Evolutionary conservation across 202 grass and related monocot species (phyloP).

Genomic region (Sporobolus alterniflorus): DNA sequence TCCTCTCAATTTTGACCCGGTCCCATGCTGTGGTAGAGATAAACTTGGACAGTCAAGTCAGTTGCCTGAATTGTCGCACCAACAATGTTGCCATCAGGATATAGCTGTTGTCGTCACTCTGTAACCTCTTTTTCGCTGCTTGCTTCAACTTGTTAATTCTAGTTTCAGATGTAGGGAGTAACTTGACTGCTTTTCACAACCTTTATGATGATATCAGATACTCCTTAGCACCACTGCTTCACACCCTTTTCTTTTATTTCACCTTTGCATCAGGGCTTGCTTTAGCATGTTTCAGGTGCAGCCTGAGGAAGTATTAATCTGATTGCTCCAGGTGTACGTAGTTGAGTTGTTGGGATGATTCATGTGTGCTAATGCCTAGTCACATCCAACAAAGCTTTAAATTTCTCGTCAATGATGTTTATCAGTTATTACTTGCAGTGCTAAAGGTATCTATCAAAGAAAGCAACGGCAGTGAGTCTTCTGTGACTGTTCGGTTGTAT

Average conservation of each 20-base stretch:
- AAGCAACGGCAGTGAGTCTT: conserved; percentile 35
- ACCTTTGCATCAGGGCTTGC: not conserved
- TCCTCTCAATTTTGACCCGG: not conserved
- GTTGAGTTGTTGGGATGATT: conserved; percentile 11
- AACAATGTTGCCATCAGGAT: not conserved
- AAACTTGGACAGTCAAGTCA: not conserved
- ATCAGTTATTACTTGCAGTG: conserved; percentile 57
- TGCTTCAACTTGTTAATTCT: not conserved
- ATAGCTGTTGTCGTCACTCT: not conserved
- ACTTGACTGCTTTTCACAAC: not conserved
- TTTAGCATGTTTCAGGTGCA: not conserved
- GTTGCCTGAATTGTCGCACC: not conserved
- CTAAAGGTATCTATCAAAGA: conserved; percentile 82
- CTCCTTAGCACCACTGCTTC: not conserved
- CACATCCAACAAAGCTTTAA: not conserved
- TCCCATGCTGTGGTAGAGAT: not conserved
- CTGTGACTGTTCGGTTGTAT: conserved; percentile 88
- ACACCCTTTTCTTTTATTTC: conserved; percentile 1
- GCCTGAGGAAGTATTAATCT: conserved; percentile 1
- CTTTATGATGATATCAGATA: not conserved
- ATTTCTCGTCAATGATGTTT: conserved; percentile 22
- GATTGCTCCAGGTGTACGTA: not conserved
- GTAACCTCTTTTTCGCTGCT: not conserved
- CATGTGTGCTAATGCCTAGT: not conserved
- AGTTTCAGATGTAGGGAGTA: not conserved